Percentiles rank a stretch among this genome's conserved stretches.
These are phyloP conservation scores for Neurospora sublineolata DNA, from an alignment of 495 filamentous ascomycete species.

Conservation along the genomic window DNA sequence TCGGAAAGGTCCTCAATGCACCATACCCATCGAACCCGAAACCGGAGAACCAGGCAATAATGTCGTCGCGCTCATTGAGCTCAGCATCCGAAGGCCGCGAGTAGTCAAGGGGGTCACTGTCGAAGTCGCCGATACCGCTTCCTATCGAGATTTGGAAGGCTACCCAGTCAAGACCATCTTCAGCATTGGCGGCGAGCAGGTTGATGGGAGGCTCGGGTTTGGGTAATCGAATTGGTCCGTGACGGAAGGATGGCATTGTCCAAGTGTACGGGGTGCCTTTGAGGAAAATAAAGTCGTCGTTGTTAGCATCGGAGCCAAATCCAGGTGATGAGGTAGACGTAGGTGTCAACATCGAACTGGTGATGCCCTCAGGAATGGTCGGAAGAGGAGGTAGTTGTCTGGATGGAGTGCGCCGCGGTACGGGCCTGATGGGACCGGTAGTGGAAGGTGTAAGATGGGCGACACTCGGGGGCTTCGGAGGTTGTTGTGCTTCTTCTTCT, in stretches of 20 bases:
- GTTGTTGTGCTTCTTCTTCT: constrained; percentile 5
- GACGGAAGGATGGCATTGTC: constrained; percentile 30
- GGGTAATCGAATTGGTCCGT: constrained; percentile 37
- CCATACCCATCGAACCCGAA: constrained; percentile 30
- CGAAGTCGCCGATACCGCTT: constrained; percentile 34
- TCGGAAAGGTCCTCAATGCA: constrained; percentile 16
- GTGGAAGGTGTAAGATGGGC: constrained; percentile 3
- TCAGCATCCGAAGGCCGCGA: constrained; percentile 24
- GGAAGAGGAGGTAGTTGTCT: constrained; percentile 23
- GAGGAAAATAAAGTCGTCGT: constrained; percentile 30
- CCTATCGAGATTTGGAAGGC: constrained; percentile 46
- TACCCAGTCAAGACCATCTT: constrained; percentile 42
- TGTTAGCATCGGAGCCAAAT: constrained; percentile 7
- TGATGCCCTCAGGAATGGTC: constrained; percentile 33
- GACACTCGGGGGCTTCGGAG: neutral
- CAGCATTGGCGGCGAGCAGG: constrained; percentile 26
- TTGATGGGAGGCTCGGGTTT: constrained; percentile 25
- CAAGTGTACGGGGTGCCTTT: constrained; percentile 30
- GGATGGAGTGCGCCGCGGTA: constrained; percentile 13
- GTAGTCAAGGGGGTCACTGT: constrained; percentile 31
- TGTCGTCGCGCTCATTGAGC: constrained; percentile 28
- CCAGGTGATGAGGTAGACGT: constrained; percentile 8
- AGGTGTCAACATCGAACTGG: constrained; percentile 9
- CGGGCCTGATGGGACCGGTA: constrained; percentile 7
- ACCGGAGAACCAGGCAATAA: constrained; percentile 32